These are phyloP conservation scores for Pseudozyma hubeiensis DNA, from an alignment of 1,284 basidiomycete species.

Conservation along the genomic window DNA sequence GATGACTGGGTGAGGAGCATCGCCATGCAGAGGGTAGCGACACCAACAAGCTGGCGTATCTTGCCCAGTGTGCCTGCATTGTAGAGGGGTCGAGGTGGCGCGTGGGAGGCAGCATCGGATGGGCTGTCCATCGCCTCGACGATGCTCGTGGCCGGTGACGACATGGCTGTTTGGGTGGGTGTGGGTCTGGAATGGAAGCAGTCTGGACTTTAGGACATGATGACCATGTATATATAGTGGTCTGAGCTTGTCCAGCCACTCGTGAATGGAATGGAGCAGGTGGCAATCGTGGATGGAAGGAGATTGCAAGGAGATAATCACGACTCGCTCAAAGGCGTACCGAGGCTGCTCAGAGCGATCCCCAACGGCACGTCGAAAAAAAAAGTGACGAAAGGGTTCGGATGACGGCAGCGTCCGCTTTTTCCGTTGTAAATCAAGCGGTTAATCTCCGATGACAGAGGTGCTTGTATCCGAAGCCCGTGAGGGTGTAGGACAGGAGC, in stretches of 20 bases:
- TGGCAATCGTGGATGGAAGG: background rate
- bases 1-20: conserved; percentile 53
- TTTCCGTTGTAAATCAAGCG: background rate
- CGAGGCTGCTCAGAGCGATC: too few species aligned
- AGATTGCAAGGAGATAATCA: conserved; percentile 10
- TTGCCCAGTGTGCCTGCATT: conserved; percentile 29
- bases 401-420: background rate
- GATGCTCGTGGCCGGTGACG: conserved; percentile 4
- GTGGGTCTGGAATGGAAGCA: too few species aligned
- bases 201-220: background rate
- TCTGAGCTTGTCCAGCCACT: background rate
- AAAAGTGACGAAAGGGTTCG: background rate
- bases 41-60: conserved; percentile 28
- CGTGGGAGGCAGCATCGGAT: background rate
- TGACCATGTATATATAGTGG: background rate
- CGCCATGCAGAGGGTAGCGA: conserved; percentile 30
- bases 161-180: background rate
- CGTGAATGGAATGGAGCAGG: too few species aligned
- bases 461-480: conserved; percentile 19
- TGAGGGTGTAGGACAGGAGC: too few species aligned
- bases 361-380: background rate
- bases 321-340: background rate
- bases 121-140: conserved; percentile 2
- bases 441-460: conserved; percentile 17
- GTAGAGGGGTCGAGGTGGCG: conserved; percentile 13